Conservation (phyloP, 495 filamentous ascomycete genomes). For the Wilcoxina mikolae region DNA sequence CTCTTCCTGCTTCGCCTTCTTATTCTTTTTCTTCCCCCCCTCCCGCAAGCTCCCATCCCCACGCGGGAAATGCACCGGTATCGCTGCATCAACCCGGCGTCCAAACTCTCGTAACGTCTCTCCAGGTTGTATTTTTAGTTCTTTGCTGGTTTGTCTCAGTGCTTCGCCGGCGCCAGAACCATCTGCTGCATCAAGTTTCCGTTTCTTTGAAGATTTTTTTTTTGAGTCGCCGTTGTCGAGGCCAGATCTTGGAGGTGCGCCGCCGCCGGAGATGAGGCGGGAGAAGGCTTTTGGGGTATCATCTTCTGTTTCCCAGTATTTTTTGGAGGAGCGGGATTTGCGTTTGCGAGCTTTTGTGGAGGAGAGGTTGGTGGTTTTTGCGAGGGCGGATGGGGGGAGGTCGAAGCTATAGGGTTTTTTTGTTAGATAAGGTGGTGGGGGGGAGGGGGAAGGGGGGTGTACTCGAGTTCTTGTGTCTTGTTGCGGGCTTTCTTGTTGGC, state of each 20-base stretch:
- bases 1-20: constrained; percentile 37
- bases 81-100: constrained; percentile 68
- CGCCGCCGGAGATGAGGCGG: constrained; percentile 55
- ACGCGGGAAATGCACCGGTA: constrained; percentile 57
- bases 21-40: constrained; percentile 41
- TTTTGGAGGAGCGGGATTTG: constrained; percentile 31
- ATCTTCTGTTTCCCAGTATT: constrained; percentile 36
- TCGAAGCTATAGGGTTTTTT: constrained; percentile 22
- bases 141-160: constrained; percentile 8
- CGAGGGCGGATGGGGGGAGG: constrained; percentile 24
- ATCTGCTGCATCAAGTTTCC: constrained; percentile 24
- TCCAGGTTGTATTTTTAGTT: constrained; percentile 50
- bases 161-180: constrained; percentile 13
- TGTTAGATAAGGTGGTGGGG: constrained; percentile 12
- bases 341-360: constrained; percentile 34
- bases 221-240: constrained; percentile 48
- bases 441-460: constrained; percentile 18
- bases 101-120: constrained; percentile 71
- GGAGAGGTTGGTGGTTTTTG: constrained; percentile 20
- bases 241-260: constrained; percentile 43
- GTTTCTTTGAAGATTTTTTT: constrained; percentile 41
- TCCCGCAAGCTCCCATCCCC: constrained; percentile 28
- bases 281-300: constrained; percentile 80
- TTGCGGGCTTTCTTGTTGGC: constrained; percentile 24
- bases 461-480: constrained; percentile 30